Percentiles rank a stretch among this genome's conserved stretches.
Conservation (phyloP, 192 early-diverging fungal species). For the Phycomyces nitens region DNA sequence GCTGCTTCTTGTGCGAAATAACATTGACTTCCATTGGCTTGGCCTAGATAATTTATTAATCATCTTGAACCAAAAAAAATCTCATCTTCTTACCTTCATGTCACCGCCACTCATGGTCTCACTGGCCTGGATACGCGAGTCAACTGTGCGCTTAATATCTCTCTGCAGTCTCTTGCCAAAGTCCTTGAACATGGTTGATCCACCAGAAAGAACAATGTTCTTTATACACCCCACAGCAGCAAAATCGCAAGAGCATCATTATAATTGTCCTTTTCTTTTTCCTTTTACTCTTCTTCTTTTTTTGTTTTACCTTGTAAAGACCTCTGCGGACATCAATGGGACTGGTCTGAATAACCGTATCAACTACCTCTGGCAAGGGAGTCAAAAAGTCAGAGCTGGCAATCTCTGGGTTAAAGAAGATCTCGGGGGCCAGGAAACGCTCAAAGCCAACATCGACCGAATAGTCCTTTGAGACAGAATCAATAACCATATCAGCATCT, state of each 20-base stretch:
- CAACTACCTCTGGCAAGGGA: slow-evolving; percentile 93
- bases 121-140: slow-evolving; percentile 66
- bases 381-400: slow-evolving; percentile 94
- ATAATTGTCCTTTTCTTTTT: background rate
- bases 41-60: slow-evolving; percentile 48
- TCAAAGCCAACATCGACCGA: slow-evolving; percentile 96
- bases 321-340: slow-evolving; percentile 97
- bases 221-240: slow-evolving; percentile 25
- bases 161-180: slow-evolving; percentile 92
- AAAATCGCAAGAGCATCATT: background rate
- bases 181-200: slow-evolving; percentile 99
- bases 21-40: slow-evolving; percentile 95
- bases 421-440: slow-evolving; percentile 97
- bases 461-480: no score
- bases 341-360: slow-evolving; percentile 93
- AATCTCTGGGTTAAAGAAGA: slow-evolving; percentile 99
- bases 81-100: slow-evolving; percentile 31
- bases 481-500: no score
- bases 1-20: slow-evolving; percentile 96
- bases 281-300: background rate
- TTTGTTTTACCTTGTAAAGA: slow-evolving; percentile 75
- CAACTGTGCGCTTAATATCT: slow-evolving; percentile 87
- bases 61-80: no score
- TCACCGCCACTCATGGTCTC: slow-evolving; percentile 71
- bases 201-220: slow-evolving; percentile 98